phyloP scores from a whole-genome alignment of 2,329 filamentous ascomycete genomes.

The Calonectria crousiana region DNA sequence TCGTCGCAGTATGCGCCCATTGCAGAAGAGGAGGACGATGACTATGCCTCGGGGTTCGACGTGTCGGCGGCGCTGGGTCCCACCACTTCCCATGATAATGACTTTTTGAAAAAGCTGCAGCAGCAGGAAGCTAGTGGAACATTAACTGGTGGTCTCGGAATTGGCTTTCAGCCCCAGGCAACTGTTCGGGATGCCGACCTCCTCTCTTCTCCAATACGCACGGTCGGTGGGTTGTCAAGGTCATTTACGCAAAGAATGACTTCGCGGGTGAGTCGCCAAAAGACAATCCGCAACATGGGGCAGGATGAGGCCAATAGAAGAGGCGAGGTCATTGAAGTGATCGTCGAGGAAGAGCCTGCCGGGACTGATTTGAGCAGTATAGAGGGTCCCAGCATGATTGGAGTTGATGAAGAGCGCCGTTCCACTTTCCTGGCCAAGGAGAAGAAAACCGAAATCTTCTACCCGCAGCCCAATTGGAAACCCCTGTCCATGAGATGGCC shows the following conservation, averaged over 20 bases:
- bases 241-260: slow-evolving; percentile 55
- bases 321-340: slow-evolving; percentile 71
- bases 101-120: slow-evolving; percentile 60
- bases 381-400: slow-evolving; percentile 54
- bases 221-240: slow-evolving; percentile 53
- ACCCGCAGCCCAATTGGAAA: slow-evolving; percentile 75
- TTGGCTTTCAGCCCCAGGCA: slow-evolving; percentile 62
- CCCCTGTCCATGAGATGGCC: slow-evolving; percentile 74
- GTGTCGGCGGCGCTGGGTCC: slow-evolving; percentile 61
- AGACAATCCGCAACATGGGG: slow-evolving; percentile 62
- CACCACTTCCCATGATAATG: slow-evolving; percentile 56
- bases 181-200: slow-evolving; percentile 65
- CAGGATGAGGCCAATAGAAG: slow-evolving; percentile 71
- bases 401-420: slow-evolving; percentile 48
- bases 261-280: slow-evolving; percentile 44
- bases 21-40: slow-evolving; percentile 46
- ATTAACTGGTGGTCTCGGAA: slow-evolving; percentile 70
- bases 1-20: slow-evolving; percentile 49
- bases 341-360: slow-evolving; percentile 56
- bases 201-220: slow-evolving; percentile 50
- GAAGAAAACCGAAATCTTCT: slow-evolving; percentile 63
- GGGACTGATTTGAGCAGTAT: slow-evolving; percentile 66
- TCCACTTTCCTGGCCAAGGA: slow-evolving; percentile 54
- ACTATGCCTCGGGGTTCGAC: slow-evolving; percentile 56
- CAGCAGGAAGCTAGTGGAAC: slow-evolving; percentile 66